Evolutionary conservation across 306 rosid species (phyloP).

Genomic region (Acacia crassicarpa): DNA sequence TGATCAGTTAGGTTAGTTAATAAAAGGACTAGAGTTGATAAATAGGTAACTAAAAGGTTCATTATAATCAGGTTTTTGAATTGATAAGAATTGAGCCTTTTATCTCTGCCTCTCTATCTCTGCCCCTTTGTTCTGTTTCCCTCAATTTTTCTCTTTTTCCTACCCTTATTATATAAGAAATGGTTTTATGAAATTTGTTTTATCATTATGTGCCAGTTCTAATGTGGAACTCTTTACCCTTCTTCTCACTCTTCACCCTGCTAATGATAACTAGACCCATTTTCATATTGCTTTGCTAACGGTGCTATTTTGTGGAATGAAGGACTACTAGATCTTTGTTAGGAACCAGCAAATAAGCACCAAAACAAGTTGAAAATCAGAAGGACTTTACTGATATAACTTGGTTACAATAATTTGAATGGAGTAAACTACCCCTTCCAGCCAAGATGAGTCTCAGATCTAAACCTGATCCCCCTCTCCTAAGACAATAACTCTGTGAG

Average conservation of each 20-base stretch:
- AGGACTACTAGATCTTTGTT: not conserved
- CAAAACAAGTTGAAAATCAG: too few relatives aligned
- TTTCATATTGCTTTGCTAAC: constrained; percentile 13
- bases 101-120: not conserved
- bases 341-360: too few relatives aligned
- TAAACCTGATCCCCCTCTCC: too few relatives aligned
- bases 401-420: too few relatives aligned
- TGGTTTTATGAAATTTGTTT: constrained; percentile 2
- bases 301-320: constrained; percentile 16
- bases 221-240: not conserved
- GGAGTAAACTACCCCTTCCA: too few relatives aligned
- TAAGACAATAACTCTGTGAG: too few relatives aligned
- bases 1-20: not conserved
- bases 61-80: not conserved
- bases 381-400: too few relatives aligned
- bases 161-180: not conserved
- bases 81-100: not conserved
- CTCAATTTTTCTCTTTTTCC: not conserved
- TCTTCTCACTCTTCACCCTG: not conserved
- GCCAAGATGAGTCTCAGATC: too few relatives aligned
- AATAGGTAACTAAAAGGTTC: not conserved
- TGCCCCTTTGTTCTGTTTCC: not conserved
- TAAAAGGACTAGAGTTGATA: not conserved
- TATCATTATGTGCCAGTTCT: constrained; percentile 16
- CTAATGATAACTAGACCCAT: not conserved